Conservation (phyloP, 148 eudicot genomes). For the Linanthus parryae region DNA sequence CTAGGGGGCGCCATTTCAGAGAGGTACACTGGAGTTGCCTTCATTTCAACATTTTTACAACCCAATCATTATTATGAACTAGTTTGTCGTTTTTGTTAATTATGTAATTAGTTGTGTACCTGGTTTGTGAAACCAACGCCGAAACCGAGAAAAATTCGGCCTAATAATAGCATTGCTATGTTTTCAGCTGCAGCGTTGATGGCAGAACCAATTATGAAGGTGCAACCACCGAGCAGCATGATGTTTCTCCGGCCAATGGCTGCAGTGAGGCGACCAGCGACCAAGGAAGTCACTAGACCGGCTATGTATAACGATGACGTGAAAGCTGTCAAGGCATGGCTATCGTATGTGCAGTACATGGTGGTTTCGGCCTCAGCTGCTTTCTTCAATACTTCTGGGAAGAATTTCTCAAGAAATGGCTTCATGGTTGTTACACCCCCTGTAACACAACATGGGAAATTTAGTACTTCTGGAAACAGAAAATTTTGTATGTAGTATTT, state of each 20-base stretch:
- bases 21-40: slow-evolving; percentile 39
- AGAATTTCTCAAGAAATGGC: slow-evolving; percentile 20
- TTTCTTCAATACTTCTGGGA: slow-evolving; percentile 8
- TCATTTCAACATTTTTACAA: not conserved
- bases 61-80: no score
- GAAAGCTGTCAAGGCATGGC: slow-evolving; percentile 13
- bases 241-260: slow-evolving; percentile 1
- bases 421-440: slow-evolving; percentile 16
- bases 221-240: slow-evolving; percentile 9
- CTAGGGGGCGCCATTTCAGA: slow-evolving; percentile 47
- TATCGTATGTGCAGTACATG: slow-evolving; percentile 15
- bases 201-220: slow-evolving; percentile 10
- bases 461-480: no score
- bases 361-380: not conserved
- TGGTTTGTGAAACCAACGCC: slow-evolving; percentile 3
- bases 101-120: not conserved
- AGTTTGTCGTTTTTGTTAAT: no score
- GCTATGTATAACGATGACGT: slow-evolving; percentile 24
- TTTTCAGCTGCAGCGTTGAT: slow-evolving; percentile 4
- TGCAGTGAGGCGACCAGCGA: slow-evolving; percentile 5
- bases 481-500: no score
- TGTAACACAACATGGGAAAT: no score
- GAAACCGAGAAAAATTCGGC: slow-evolving; percentile 4
- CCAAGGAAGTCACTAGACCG: slow-evolving; percentile 14
- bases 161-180: not conserved